Conservation (phyloP, 2,329 filamentous ascomycete genomes). For the Parasarocladium wereldwijsianum region DNA sequence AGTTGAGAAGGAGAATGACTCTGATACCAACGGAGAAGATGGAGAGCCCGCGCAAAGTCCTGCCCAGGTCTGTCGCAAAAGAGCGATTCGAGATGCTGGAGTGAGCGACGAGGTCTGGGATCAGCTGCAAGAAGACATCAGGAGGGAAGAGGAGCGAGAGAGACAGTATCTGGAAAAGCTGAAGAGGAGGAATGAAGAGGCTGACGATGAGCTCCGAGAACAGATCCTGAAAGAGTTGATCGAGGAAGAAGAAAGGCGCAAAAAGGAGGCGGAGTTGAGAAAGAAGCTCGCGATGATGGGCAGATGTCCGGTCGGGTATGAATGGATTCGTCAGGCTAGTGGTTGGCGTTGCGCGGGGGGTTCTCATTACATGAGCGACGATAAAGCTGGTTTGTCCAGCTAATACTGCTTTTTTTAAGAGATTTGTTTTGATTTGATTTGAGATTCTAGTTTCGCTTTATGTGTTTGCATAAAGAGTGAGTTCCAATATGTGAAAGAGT, state of each 20-base stretch:
- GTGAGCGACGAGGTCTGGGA: conserved; percentile 48
- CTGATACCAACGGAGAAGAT: too few relatives aligned
- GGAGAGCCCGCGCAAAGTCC: too few relatives aligned
- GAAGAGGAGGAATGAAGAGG: conserved; percentile 13
- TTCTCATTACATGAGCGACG: too few relatives aligned
- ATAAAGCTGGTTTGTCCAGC: too few relatives aligned
- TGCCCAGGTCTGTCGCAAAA: too few relatives aligned
- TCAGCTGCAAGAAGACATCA: conserved; percentile 38
- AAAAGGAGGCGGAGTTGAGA: conserved; percentile 24
- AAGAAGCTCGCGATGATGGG: conserved; percentile 37
- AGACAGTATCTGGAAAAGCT: conserved; percentile 18
- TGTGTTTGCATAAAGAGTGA: too few relatives aligned
- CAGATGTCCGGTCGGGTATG: conserved; percentile 37
- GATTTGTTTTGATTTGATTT: too few relatives aligned
- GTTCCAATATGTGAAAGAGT: too few relatives aligned
- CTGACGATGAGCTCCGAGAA: conserved; percentile 18
- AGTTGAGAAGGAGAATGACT: conserved; percentile 2
- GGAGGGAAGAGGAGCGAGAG: conserved; percentile 21
- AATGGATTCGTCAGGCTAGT: conserved; percentile 42
- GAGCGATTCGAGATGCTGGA: conserved; percentile 33
- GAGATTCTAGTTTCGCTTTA: too few relatives aligned
- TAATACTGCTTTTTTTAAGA: too few relatives aligned
- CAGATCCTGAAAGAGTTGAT: conserved; percentile 21
- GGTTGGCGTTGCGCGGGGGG: conserved; percentile 52
- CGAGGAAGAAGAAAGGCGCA: conserved; percentile 22